A percentile compares a stretch with the other conserved stretches of the same genome.
Evolutionary conservation across 176 grass and related monocot species (phyloP).

Genomic region (Avena insularis): DNA sequence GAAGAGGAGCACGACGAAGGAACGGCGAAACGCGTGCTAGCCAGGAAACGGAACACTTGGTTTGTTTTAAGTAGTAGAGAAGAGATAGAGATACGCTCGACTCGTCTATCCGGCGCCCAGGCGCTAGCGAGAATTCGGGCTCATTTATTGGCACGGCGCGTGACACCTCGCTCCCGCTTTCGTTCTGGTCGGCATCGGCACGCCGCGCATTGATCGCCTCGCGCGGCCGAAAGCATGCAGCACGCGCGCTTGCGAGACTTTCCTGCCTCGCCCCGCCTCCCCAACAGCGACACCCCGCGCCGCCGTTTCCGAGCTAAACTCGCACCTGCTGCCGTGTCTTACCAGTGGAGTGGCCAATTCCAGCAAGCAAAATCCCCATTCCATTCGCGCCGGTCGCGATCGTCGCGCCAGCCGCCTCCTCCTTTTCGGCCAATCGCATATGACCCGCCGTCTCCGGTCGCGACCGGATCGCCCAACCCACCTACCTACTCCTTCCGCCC

Average conservation of each 20-base stretch:
- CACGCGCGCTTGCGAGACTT: neutral
- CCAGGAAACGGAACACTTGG: no score
- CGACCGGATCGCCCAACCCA: neutral
- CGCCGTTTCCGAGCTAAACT: neutral
- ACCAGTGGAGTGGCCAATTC: neutral
- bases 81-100: no score
- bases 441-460: neutral
- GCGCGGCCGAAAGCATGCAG: neutral
- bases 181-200: neutral
- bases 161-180: neutral
- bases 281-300: conserved; percentile 15
- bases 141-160: neutral
- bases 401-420: neutral
- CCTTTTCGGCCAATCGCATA: conserved; percentile 3
- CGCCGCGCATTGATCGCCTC: conserved; percentile 13
- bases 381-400: conserved; percentile 4
- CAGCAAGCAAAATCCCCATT: neutral
- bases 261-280: neutral
- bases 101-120: no score
- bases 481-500: neutral
- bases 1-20: no score
- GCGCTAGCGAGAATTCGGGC: no score
- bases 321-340: neutral
- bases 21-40: no score
- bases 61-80: no score